Evolutionary conservation across 495 filamentous ascomycete genomes (phyloP).

Genomic region (Neurospora sp.): DNA sequence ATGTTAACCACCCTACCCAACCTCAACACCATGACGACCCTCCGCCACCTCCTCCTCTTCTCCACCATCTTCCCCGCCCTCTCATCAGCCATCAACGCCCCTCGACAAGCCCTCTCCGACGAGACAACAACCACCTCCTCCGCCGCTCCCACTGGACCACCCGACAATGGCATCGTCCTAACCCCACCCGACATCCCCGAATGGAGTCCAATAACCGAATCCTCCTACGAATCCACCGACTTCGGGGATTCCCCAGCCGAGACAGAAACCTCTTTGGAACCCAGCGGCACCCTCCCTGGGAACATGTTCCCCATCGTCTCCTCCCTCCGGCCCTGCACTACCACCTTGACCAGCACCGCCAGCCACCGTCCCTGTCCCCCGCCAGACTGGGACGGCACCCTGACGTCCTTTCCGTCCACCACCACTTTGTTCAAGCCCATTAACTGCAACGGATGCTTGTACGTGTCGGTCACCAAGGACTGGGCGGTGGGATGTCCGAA

Average conservation of each 20-base stretch:
- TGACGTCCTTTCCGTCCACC: constrained; percentile 20
- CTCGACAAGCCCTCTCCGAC: neutral
- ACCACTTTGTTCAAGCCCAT: constrained; percentile 11
- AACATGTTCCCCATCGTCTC: neutral
- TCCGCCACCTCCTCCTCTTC: neutral
- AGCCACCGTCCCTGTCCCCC: constrained; percentile 9
- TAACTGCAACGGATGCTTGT: constrained; percentile 24
- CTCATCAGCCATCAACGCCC: neutral
- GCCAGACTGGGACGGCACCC: constrained; percentile 15
- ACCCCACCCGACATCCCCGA: neutral
- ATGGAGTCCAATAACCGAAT: neutral
- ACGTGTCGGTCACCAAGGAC: constrained; percentile 8
- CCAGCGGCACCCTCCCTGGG: neutral
- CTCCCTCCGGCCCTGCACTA: constrained; percentile 13
- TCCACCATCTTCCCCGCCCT: neutral
- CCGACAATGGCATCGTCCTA: neutral
- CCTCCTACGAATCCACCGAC: neutral
- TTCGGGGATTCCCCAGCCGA: neutral
- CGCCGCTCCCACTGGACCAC: neutral
- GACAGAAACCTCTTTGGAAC: neutral
- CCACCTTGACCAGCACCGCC: constrained; percentile 7
- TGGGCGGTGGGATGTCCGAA: constrained; percentile 18
- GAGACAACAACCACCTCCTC: neutral
- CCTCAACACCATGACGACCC: neutral
- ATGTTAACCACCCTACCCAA: neutral